phyloP scores from a whole-genome alignment of 202 grass and related monocot species.

The Saccharum hybrid region DNA sequence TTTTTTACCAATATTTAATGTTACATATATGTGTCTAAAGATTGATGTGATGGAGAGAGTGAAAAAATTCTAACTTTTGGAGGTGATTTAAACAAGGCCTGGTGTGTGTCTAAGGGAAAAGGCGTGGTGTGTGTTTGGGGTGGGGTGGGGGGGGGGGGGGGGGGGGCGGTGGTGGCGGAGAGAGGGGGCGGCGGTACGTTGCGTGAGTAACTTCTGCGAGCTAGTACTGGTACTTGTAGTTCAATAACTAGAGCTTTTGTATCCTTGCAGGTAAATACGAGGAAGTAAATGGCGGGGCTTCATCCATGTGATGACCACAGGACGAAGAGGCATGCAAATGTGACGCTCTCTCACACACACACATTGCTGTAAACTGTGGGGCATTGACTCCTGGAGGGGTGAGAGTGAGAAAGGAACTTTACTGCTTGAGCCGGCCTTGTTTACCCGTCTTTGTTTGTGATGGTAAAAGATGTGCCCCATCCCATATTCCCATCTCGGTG shows the following conservation, averaged over 20 bases:
- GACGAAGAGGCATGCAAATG: too few species aligned
- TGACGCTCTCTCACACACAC: too few species aligned
- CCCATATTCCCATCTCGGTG: too few species aligned
- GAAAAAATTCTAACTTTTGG: too few species aligned
- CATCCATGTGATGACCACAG: conserved; percentile 1
- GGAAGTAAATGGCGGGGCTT: conserved; percentile 25
- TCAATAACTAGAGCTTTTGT: conserved; percentile 36
- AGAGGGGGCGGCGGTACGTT: not conserved
- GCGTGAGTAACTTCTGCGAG: conserved; percentile 31
- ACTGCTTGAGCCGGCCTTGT: not conserved
- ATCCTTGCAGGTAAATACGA: conserved; percentile 47
- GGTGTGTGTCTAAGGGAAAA: too few species aligned
- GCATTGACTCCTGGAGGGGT: conserved; percentile 2
- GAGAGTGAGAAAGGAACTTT: not conserved
- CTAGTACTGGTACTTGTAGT: conserved; percentile 13
- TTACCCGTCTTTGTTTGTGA: not conserved
- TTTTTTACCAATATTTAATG: too few species aligned
- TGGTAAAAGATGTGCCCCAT: not conserved
- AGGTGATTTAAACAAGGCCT: too few species aligned
- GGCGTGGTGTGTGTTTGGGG: too few species aligned
- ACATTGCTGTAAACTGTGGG: not conserved
- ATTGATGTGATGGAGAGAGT: too few species aligned
- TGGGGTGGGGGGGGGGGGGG: too few species aligned
- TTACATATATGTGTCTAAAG: too few species aligned
- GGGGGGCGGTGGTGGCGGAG: too few species aligned